Evolutionary conservation across 768 basidiomycete species (phyloP).

Genomic region (Clathrus columnatus): DNA sequence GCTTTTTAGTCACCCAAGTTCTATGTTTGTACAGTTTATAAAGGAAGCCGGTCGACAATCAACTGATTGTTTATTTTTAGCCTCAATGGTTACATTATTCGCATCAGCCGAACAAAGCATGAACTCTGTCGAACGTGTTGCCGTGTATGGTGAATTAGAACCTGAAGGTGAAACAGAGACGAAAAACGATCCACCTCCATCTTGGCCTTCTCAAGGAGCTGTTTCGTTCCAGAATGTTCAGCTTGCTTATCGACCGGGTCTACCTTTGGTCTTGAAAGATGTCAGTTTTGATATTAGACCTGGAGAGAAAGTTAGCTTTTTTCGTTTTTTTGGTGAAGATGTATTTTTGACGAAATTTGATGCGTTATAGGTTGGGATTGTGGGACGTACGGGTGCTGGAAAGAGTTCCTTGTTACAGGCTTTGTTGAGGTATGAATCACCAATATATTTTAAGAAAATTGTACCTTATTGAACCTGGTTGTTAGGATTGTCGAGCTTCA

Average conservation of each 20-base stretch:
- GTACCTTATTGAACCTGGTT: neutral
- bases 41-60: neutral
- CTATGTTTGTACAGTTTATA: slow-evolving; percentile 13
- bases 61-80: slow-evolving; percentile 18
- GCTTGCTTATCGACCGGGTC: slow-evolving; percentile 50
- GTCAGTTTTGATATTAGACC: slow-evolving; percentile 46
- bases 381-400: slow-evolving; percentile 44
- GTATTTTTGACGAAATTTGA: slow-evolving; percentile 10
- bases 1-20: slow-evolving; percentile 11
- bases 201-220: slow-evolving; percentile 44
- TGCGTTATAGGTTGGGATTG: slow-evolving; percentile 43
- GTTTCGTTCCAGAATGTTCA: slow-evolving; percentile 49
- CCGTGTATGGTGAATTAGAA: slow-evolving; percentile 58
- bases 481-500: slow-evolving; percentile 51
- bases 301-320: too few species aligned
- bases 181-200: slow-evolving; percentile 36
- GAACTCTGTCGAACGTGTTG: slow-evolving; percentile 62
- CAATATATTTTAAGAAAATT: neutral
- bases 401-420: slow-evolving; percentile 53
- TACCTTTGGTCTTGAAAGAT: slow-evolving; percentile 57
- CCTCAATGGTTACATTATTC: slow-evolving; percentile 47
- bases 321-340: too few species aligned
- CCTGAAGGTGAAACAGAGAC: slow-evolving; percentile 38
- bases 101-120: slow-evolving; percentile 61
- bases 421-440: slow-evolving; percentile 37